phyloP scores from a whole-genome alignment of 2,329 filamentous ascomycete species.

The Lomentospora prolificans region DNA sequence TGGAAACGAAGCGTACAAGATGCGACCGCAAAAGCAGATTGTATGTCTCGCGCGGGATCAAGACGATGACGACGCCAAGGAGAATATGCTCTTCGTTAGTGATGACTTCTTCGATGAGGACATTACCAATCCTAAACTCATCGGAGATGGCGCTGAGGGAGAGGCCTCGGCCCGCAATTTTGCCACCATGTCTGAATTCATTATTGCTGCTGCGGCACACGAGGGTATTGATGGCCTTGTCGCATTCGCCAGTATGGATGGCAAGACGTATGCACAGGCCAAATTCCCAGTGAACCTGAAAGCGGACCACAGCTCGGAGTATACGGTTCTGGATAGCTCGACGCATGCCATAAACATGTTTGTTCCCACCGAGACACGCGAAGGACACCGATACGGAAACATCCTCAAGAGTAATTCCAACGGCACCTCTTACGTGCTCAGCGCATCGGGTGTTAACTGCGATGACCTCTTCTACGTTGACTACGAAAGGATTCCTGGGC shows the following conservation, averaged over 20 bases:
- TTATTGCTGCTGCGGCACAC: conserved; percentile 73
- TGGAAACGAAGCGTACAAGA: conserved; percentile 47
- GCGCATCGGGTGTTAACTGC: conserved; percentile 71
- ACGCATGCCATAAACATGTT: conserved; percentile 93
- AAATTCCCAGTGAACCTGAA: conserved; percentile 80
- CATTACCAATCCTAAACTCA: conserved; percentile 29
- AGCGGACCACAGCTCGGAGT: conserved; percentile 62
- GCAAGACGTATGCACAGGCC: conserved; percentile 69
- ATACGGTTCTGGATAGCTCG: conserved; percentile 90
- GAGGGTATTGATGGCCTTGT: conserved; percentile 58
- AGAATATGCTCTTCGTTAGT: conserved; percentile 64
- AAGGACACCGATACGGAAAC: conserved; percentile 64
- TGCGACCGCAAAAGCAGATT: conserved; percentile 44
- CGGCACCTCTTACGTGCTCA: conserved; percentile 87
- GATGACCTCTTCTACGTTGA: conserved; percentile 73
- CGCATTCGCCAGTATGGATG: conserved; percentile 78
- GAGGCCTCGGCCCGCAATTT: conserved; percentile 64
- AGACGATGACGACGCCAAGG: conserved; percentile 50
- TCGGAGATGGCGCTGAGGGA: conserved; percentile 49
- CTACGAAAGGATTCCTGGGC: conserved; percentile 87
- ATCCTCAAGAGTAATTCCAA: conserved; percentile 99
- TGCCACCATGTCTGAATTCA: conserved; percentile 93
- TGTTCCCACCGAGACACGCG: conserved; percentile 63
- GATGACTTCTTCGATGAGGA: conserved; percentile 65
- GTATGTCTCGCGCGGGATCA: conserved; percentile 48